Conservation (phyloP, 352 stramenopile species). For the Pythium coloratum region DNA sequence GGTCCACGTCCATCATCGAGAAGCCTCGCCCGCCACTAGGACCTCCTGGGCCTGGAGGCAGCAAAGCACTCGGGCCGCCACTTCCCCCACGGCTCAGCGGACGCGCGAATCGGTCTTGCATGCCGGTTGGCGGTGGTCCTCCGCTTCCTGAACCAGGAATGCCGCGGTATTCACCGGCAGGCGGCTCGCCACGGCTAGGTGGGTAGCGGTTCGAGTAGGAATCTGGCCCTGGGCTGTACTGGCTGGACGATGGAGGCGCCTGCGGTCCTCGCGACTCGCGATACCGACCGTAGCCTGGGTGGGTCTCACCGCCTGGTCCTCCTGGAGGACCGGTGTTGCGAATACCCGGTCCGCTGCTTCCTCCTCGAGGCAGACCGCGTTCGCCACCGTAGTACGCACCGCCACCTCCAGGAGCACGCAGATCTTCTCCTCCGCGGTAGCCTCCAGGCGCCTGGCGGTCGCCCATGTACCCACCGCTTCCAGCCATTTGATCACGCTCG, state of each 20-base stretch:
- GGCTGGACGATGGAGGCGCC: neutral
- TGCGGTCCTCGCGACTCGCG: constrained; percentile 16
- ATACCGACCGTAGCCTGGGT: constrained; percentile 21
- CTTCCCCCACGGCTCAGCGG: constrained; percentile 19
- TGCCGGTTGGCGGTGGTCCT: constrained; percentile 1
- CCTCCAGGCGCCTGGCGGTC: constrained; percentile 9
- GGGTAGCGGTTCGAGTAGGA: constrained; percentile 28
- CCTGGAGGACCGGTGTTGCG: constrained; percentile 7
- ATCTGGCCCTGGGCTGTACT: constrained; percentile 28
- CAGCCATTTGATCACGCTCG: constrained; percentile 20
- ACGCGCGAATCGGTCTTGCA: constrained; percentile 23
- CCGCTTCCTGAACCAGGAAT: constrained; percentile 1
- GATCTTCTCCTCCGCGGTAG: constrained; percentile 10
- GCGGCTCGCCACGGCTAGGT: constrained; percentile 8
- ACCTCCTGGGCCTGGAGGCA: constrained; percentile 10
- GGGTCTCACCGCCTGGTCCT: constrained; percentile 1
- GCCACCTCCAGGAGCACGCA: constrained; percentile 16
- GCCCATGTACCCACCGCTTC: constrained; percentile 22
- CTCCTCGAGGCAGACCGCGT: constrained; percentile 14
- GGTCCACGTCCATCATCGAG: constrained; percentile 68
- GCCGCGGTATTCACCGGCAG: constrained; percentile 8
- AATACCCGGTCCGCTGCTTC: constrained; percentile 4
- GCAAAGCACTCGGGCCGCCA: neutral
- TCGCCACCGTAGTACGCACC: constrained; percentile 20
- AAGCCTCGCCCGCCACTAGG: constrained; percentile 34